These are phyloP conservation scores for Fusarium sp. DNA, from an alignment of 2,329 filamentous ascomycete species.

Conservation along the genomic window DNA sequence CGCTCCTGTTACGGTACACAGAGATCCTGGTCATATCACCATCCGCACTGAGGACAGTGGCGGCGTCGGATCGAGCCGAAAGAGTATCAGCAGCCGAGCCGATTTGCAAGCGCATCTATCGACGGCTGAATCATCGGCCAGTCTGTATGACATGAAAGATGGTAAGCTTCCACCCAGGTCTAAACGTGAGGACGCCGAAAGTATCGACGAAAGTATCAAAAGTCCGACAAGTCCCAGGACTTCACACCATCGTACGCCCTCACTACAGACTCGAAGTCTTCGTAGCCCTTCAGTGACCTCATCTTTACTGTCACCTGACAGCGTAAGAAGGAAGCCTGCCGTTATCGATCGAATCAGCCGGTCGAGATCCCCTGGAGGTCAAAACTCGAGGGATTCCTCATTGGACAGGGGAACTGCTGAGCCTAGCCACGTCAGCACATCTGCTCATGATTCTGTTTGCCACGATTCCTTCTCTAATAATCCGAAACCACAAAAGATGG, in stretches of 20 bases:
- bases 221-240: constrained; percentile 59
- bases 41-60: constrained; percentile 58
- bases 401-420: constrained; percentile 68
- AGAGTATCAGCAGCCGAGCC: constrained; percentile 56
- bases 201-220: constrained; percentile 61
- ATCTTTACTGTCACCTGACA: constrained; percentile 53
- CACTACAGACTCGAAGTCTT: constrained; percentile 52
- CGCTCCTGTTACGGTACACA: constrained; percentile 63
- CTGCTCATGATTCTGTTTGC: constrained; percentile 68
- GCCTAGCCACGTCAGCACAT: constrained; percentile 67
- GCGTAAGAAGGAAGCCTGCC: constrained; percentile 58
- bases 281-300: constrained; percentile 52
- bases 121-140: constrained; percentile 51
- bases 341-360: constrained; percentile 68
- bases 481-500: constrained; percentile 57
- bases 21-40: constrained; percentile 58
- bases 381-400: constrained; percentile 68
- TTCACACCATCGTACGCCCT: constrained; percentile 49
- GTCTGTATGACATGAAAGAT: constrained; percentile 55
- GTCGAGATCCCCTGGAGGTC: constrained; percentile 56
- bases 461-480: constrained; percentile 67
- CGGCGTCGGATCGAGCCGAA: constrained; percentile 52
- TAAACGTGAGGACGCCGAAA: constrained; percentile 58
- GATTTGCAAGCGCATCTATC: constrained; percentile 55
- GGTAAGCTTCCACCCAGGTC: constrained; percentile 50